Conservation (phyloP, 192 early-diverging fungal genomes). For the Piromyces finnis region DNA sequence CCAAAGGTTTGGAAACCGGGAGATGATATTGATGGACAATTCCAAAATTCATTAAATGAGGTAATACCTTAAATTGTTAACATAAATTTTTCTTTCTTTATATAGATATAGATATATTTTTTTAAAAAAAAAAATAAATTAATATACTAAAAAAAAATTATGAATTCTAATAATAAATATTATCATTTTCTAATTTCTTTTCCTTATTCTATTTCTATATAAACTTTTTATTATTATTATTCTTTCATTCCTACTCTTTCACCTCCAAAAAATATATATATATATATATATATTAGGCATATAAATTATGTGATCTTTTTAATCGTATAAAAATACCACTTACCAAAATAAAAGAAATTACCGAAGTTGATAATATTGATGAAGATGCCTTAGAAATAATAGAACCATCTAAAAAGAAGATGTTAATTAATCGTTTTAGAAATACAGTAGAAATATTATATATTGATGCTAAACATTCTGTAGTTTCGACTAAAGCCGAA, state of each 20-base stretch:
- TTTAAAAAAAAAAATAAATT: too few relatives aligned
- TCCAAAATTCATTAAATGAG: conserved; percentile 33
- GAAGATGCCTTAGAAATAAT: neutral
- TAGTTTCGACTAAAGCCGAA: conserved; percentile 67
- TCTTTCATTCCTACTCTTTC: too few relatives aligned
- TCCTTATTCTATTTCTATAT: too few relatives aligned
- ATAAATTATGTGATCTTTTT: conserved; percentile 46
- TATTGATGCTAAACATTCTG: conserved; percentile 87
- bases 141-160: too few relatives aligned
- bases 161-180: too few relatives aligned
- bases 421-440: conserved; percentile 62
- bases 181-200: too few relatives aligned
- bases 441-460: conserved; percentile 78
- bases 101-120: too few relatives aligned
- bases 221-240: too few relatives aligned
- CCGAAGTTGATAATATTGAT: neutral
- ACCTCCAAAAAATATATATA: too few relatives aligned
- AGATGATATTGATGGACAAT: conserved; percentile 86
- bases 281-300: too few relatives aligned
- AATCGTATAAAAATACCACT: conserved; percentile 46
- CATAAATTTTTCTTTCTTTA: too few relatives aligned
- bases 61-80: too few relatives aligned
- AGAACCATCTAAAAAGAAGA: conserved; percentile 3
- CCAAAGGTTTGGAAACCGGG: conserved; percentile 88
- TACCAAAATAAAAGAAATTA: conserved; percentile 3